Base-by-base conservation (phyloP, 495 filamentous ascomycete species). In the Daldinia caldariorum region DNA sequence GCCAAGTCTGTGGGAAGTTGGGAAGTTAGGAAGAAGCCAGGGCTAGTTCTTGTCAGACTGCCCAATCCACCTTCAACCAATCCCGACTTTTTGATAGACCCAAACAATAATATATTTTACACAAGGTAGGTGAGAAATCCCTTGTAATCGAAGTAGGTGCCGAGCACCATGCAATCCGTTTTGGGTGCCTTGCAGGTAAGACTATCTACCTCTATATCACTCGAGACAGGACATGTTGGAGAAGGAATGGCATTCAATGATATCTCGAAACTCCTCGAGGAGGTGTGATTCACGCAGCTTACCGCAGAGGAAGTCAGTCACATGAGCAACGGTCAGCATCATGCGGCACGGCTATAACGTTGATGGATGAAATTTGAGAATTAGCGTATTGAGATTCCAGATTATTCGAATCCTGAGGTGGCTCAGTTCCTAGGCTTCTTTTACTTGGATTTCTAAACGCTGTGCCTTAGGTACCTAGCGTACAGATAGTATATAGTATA, bases 271-370 rank as follows among this genome's bases (percentile, higher is more conserved):
- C 61, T 41, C 58, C 12, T 61, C 26, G 50, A 39, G 18, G 65
- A 66, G 56, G 61, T 72, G 66, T 72, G 70, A 69, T 72, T 66
- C 41, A 53, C 18, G 65, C 61, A 55, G 70, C 69, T 72, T 68
- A 69, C 64, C 65, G 55, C 70, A 72, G 70, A 56, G 51, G 10
- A 38, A 10, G 10, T 5, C 31, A 26, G 70, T 72, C 70, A 72
- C 70, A 72, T 72, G 70, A 72, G 58, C 61, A 61, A n/a, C 18
- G 12, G 45, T n/a, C 32, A 35, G 47, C 50, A 38, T 53, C 60
- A 50, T 54, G 50, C 39, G 54, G 70, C 70, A 65, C 60, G 29
- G 61, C 35, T 22, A 43, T 49, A 54, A 47, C 38, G 53, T 50
- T 35, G 47, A 62, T 54, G 29, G 18, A 53, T 53, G 49, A 53